Conservation (phyloP, 2,329 filamentous ascomycete species). For the Penicillium sumatraense region DNA sequence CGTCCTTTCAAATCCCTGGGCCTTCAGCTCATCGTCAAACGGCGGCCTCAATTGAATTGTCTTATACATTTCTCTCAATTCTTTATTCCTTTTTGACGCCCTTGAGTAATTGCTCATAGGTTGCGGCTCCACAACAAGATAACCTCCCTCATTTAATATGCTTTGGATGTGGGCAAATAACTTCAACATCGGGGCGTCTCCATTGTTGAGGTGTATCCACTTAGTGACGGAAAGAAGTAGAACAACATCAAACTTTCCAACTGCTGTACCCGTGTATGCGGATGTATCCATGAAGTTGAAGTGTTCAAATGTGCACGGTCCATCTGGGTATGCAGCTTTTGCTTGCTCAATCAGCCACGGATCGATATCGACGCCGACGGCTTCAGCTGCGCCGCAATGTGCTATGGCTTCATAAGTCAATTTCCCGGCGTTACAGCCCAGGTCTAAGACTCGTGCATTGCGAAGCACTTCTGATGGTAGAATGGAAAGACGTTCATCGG, state of each 20-base stretch:
- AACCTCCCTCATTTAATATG: constrained; percentile 30
- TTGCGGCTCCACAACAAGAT: constrained; percentile 30
- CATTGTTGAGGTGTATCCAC: constrained; percentile 32
- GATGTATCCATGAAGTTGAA: constrained; percentile 29
- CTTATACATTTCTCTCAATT: constrained; percentile 31
- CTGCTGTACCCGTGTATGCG: constrained; percentile 26
- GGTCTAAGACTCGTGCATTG: constrained; percentile 29
- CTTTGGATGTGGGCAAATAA: constrained; percentile 27
- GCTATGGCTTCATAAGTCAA: constrained; percentile 27
- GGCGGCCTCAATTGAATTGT: constrained; percentile 27
- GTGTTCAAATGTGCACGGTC: constrained; percentile 30
- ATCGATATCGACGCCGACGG: constrained; percentile 31
- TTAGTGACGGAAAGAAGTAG: constrained; percentile 30
- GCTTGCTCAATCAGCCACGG: constrained; percentile 30
- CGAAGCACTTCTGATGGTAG: constrained; percentile 28
- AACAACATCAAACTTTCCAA: constrained; percentile 31
- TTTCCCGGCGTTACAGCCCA: constrained; percentile 32
- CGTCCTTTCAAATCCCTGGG: constrained; percentile 28
- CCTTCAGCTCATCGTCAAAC: constrained; percentile 28
- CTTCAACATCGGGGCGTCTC: constrained; percentile 25
- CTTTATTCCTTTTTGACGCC: constrained; percentile 31
- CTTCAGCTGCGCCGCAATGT: constrained; percentile 24
- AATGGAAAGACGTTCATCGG: constrained; percentile 30
- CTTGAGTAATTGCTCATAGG: constrained; percentile 33
- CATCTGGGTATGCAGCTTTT: constrained; percentile 28